Conservation (phyloP, 345 rosid genomes). For the Syzygium oleosum region DNA sequence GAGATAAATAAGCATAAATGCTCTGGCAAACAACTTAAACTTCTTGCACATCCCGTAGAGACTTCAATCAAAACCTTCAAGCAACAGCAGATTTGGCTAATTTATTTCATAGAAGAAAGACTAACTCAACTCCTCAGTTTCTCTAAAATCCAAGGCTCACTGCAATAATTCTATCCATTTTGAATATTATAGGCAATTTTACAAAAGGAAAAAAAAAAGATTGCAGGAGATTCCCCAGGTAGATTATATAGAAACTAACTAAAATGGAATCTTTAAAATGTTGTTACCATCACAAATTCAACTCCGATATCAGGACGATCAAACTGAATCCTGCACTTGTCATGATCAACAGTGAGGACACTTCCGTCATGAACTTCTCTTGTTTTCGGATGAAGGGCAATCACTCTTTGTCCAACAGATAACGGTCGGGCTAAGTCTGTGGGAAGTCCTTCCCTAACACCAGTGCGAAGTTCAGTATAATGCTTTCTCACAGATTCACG, state of each 20-base stretch:
- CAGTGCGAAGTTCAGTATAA: constrained; percentile 71
- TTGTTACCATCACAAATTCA: constrained; percentile 78
- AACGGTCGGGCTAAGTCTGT: constrained; percentile 89
- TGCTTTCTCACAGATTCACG: constrained; percentile 86
- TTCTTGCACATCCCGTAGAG: neutral
- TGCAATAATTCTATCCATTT: neutral
- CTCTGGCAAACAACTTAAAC: neutral
- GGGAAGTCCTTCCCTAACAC: constrained; percentile 83
- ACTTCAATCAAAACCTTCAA: neutral
- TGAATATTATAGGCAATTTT: neutral
- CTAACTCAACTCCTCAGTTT: neutral
- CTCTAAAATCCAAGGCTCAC: neutral
- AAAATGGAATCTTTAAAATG: neutral
- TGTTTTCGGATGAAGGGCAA: constrained; percentile 84
- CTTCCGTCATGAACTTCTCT: constrained; percentile 88
- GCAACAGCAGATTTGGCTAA: neutral
- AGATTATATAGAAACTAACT: neutral
- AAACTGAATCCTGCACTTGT: constrained; percentile 73
- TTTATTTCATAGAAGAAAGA: neutral
- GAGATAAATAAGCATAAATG: neutral
- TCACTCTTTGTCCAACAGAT: constrained; percentile 76
- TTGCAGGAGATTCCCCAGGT: neutral
- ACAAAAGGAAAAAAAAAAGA: neutral
- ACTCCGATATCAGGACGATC: constrained; percentile 76
- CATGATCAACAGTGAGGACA: constrained; percentile 83